Evolutionary conservation across 441 rosid genomes (phyloP).

Genomic region (Bruguiera hainesii): DNA sequence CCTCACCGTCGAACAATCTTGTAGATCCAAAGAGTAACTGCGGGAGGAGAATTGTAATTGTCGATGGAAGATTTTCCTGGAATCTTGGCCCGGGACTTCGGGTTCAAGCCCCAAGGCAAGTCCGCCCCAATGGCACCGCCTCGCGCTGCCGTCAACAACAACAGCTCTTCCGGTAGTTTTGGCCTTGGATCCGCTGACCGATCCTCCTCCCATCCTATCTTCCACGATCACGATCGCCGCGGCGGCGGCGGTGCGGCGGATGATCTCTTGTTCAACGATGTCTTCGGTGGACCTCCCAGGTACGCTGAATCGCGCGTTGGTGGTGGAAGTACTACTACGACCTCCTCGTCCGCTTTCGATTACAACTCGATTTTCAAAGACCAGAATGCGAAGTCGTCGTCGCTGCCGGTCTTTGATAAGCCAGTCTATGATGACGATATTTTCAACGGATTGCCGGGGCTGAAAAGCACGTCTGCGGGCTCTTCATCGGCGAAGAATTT

Average conservation of each 20-base stretch:
- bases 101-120: constrained; percentile 77
- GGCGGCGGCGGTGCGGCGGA: constrained; percentile 9
- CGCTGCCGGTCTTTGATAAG: constrained; percentile 65
- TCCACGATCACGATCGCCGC: constrained; percentile 46
- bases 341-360: constrained; percentile 40
- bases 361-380: constrained; percentile 57
- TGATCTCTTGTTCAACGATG: constrained; percentile 45
- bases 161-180: constrained; percentile 30
- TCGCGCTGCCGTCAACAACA: constrained; percentile 22
- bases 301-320: constrained; percentile 39
- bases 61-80: constrained; percentile 80
- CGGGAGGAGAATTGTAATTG: constrained; percentile 6
- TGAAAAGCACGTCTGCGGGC: constrained; percentile 37
- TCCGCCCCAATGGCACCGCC: constrained; percentile 81
- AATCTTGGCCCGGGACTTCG: constrained; percentile 60
- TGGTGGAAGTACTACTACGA: neutral
- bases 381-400: constrained; percentile 34
- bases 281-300: constrained; percentile 54
- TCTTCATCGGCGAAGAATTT: constrained; percentile 32
- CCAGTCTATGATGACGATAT: constrained; percentile 83
- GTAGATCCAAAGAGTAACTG: constrained; percentile 16
- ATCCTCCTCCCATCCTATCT: constrained; percentile 37
- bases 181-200: constrained; percentile 36
- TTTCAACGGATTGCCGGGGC: constrained; percentile 67
- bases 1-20: constrained; percentile 1